Evolutionary conservation across 2,329 filamentous ascomycete genomes (phyloP).

Genomic region (Fusarium hostae): DNA sequence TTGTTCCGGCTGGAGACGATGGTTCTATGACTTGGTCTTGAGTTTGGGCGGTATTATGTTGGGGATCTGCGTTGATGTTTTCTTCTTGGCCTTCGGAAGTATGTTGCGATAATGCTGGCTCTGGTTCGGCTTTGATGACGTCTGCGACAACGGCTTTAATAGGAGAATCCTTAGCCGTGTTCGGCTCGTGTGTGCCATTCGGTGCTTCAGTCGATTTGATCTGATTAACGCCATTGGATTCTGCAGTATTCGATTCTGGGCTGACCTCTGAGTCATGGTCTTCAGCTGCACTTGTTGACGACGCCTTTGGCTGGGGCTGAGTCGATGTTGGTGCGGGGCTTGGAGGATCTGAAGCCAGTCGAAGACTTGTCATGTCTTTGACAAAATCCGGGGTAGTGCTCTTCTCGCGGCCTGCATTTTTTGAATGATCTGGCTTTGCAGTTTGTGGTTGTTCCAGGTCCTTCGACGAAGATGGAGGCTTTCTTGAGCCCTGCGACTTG

Average conservation of each 20-base stretch:
- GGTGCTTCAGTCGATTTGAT: not conserved
- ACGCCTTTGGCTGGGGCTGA: constrained; percentile 38
- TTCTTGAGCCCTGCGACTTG: constrained; percentile 8
- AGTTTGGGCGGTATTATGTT: not conserved
- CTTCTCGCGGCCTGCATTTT: constrained; percentile 33
- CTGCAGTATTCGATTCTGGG: constrained; percentile 25
- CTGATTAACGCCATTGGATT: constrained; percentile 21
- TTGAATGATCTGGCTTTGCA: constrained; percentile 1
- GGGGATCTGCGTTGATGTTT: not conserved
- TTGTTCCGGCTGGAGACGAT: not conserved
- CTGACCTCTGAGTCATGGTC: constrained; percentile 23
- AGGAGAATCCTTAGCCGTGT: constrained; percentile 1
- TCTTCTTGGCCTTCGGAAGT: constrained; percentile 1
- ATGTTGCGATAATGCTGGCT: not conserved
- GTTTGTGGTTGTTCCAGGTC: constrained; percentile 17
- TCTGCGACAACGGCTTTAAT: constrained; percentile 19
- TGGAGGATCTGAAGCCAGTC: constrained; percentile 45
- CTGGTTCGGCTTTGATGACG: constrained; percentile 1
- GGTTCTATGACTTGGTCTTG: not conserved
- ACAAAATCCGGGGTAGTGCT: constrained; percentile 46
- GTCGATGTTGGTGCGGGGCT: constrained; percentile 28
- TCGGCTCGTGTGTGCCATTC: not conserved
- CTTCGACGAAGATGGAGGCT: constrained; percentile 13
- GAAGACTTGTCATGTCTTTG: constrained; percentile 48
- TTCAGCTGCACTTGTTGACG: constrained; percentile 31